Conservation (phyloP, 192 early-diverging fungal genomes). For the Entrophospora sp. region DNA sequence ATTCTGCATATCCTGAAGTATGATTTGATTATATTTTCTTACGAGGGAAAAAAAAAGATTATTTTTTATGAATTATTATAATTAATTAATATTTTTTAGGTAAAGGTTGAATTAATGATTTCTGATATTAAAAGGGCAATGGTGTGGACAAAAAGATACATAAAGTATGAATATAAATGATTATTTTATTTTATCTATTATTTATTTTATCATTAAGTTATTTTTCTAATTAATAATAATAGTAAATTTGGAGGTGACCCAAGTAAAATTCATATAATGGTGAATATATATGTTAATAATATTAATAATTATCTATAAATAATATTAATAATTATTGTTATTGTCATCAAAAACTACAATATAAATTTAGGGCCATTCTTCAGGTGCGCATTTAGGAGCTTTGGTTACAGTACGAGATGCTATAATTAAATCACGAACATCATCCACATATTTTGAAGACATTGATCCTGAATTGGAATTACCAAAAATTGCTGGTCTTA, state of each 20-base stretch:
- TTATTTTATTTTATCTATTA: not conserved
- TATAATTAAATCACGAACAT: slow-evolving; percentile 8
- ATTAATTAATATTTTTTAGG: not conserved
- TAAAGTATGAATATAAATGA: slow-evolving; percentile 11
- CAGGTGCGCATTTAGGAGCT: slow-evolving; percentile 33
- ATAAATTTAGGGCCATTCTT: slow-evolving; percentile 30
- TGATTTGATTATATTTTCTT: not conserved
- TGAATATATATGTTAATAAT: slow-evolving; percentile 4
- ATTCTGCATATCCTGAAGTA: slow-evolving; percentile 43
- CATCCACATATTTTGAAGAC: not conserved
- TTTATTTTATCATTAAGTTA: not conserved
- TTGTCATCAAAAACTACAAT: not conserved
- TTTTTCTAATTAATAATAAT: not conserved
- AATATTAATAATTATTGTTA: not conserved
- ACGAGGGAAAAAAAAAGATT: not conserved
- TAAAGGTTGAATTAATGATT: slow-evolving; percentile 28
- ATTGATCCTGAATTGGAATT: slow-evolving; percentile 1
- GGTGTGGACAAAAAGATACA: slow-evolving; percentile 31
- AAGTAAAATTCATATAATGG: slow-evolving; percentile 33
- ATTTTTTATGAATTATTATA: not conserved
- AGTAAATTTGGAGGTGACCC: slow-evolving; percentile 23
- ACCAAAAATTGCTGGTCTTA: slow-evolving; percentile 11
- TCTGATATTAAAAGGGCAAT: slow-evolving; percentile 40
- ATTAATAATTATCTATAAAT: not conserved
- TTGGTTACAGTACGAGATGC: slow-evolving; percentile 29